These are phyloP conservation scores for Plenodomus lindquistii DNA, from an alignment of 2,329 filamentous ascomycete genomes.

Conservation along the genomic window DNA sequence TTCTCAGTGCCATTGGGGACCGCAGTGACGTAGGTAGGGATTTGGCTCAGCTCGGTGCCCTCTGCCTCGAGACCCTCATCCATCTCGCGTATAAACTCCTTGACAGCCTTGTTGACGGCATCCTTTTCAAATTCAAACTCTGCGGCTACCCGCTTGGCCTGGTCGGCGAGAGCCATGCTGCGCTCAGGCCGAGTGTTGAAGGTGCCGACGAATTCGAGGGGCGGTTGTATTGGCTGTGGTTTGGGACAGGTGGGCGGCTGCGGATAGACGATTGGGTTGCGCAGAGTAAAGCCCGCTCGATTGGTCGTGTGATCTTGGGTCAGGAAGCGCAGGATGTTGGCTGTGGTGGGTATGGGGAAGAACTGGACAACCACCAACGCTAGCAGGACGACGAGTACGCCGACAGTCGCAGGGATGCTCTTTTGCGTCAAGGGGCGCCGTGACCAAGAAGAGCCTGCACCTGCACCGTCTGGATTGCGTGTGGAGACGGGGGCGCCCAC, in stretches of 20 bases:
- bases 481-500: slow-evolving; percentile 15
- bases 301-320: slow-evolving; percentile 15
- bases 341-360: neutral
- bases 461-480: neutral
- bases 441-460: slow-evolving; percentile 10
- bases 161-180: slow-evolving; percentile 62
- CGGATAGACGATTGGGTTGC: slow-evolving; percentile 30
- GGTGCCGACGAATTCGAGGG: slow-evolving; percentile 35
- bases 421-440: no score
- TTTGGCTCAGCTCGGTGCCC: slow-evolving; percentile 85
- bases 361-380: slow-evolving; percentile 12
- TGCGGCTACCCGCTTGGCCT: slow-evolving; percentile 77
- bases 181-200: slow-evolving; percentile 42
- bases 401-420: slow-evolving; percentile 29
- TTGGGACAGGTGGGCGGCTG: slow-evolving; percentile 35
- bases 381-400: slow-evolving; percentile 38
- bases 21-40: slow-evolving; percentile 93
- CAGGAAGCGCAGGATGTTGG: slow-evolving; percentile 28
- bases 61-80: slow-evolving; percentile 80
- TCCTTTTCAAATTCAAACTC: slow-evolving; percentile 84
- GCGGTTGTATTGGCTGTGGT: slow-evolving; percentile 16
- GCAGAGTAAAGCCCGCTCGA: slow-evolving; percentile 25
- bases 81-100: slow-evolving; percentile 87
- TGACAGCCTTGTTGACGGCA: slow-evolving; percentile 77
- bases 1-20: slow-evolving; percentile 98